These are phyloP conservation scores for Leccinum ochraceum DNA, from an alignment of 768 basidiomycete genomes.

Conservation along the genomic window DNA sequence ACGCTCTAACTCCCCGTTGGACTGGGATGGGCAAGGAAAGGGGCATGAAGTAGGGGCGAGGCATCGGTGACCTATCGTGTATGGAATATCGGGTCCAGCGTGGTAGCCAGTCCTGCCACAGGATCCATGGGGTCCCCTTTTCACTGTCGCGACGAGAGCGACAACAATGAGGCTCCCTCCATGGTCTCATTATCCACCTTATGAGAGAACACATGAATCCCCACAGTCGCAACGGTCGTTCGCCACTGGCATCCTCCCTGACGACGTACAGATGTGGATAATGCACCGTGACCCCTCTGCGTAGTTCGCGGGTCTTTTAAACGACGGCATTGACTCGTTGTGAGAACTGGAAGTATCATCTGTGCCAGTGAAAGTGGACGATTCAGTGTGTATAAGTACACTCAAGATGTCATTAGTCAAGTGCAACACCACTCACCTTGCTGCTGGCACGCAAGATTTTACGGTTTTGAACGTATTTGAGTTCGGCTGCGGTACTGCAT, in stretches of 20 bases:
- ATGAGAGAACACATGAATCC: neutral
- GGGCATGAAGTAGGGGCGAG: no score
- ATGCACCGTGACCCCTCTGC: constrained; percentile 78
- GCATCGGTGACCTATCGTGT: no score
- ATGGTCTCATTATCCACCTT: no score
- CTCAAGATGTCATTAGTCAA: neutral
- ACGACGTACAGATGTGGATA: constrained; percentile 93
- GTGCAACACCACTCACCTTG: constrained; percentile 56
- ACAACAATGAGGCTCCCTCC: no score
- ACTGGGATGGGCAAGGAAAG: no score
- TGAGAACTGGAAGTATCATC: constrained; percentile 84
- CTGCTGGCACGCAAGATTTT: constrained; percentile 82
- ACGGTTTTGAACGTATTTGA: constrained; percentile 94
- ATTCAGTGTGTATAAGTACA: neutral
- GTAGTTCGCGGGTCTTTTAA: constrained; percentile 94
- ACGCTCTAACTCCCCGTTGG: no score
- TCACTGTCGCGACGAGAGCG: no score
- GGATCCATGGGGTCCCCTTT: no score
- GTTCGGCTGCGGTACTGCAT: constrained; percentile 94
- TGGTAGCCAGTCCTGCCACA: no score
- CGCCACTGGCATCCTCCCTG: constrained; percentile 98
- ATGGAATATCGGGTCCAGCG: no score
- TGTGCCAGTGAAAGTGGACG: constrained; percentile 29
- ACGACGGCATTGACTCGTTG: constrained; percentile 92
- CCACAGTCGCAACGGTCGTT: constrained; percentile 50